Evolutionary conservation across 2,329 filamentous ascomycete genomes (phyloP).

Genomic region (Clathrospora elynae): DNA sequence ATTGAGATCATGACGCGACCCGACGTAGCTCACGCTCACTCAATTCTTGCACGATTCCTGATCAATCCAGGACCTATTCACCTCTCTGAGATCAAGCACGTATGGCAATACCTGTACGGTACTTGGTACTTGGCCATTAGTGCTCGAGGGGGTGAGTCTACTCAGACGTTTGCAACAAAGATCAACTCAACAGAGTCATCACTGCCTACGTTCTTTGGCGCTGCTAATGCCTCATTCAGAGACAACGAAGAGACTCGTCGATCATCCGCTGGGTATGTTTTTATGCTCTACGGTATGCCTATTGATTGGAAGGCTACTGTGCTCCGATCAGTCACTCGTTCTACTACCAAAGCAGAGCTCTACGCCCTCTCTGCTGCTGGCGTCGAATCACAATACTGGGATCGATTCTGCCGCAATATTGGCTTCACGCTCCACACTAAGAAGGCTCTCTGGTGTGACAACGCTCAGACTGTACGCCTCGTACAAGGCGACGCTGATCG

Average conservation of each 20-base stretch:
- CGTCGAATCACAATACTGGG: conserved; percentile 2
- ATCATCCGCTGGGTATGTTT: no score
- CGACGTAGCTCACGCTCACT: not conserved
- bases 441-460: conserved; percentile 4
- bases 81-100: not conserved
- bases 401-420: conserved; percentile 2
- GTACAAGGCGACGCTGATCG: not conserved
- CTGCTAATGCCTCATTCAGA: no score
- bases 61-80: not conserved
- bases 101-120: not conserved
- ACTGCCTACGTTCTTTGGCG: not conserved
- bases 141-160: conserved; percentile 1
- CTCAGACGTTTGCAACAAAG: not conserved
- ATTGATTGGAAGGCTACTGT: no score
- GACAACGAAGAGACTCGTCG: no score
- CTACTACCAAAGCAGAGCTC: no score
- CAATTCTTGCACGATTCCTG: not conserved
- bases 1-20: not conserved
- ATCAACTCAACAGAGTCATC: not conserved
- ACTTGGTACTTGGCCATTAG: no score
- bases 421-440: conserved; percentile 1
- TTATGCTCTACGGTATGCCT: no score
- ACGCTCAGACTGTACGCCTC: conserved; percentile 6
- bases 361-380: conserved; percentile 2
- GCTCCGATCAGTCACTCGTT: no score